Evolutionary conservation across 129 eudicot genomes (phyloP).

Genomic region (Helianthus tuberosus): DNA sequence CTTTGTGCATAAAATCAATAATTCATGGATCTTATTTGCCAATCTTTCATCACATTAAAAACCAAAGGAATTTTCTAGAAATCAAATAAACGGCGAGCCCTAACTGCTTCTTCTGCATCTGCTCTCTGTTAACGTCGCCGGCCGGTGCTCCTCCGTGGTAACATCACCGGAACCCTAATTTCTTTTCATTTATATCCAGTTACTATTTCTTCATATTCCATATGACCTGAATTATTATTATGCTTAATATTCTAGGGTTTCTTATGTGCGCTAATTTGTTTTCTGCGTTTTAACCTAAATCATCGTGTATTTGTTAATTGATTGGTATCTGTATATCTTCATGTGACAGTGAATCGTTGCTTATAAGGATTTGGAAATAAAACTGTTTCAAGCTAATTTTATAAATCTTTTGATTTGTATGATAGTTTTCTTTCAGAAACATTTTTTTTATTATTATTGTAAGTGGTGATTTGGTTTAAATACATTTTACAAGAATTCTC

Average conservation of each 20-base stretch:
- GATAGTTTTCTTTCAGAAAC: not conserved
- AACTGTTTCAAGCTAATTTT: not conserved
- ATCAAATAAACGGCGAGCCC: constrained; percentile 21
- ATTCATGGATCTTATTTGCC: not conserved
- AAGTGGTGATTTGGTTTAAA: not conserved
- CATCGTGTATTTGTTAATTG: not conserved
- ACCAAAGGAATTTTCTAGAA: not conserved
- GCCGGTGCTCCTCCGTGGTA: constrained; percentile 15
- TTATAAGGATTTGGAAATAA: not conserved
- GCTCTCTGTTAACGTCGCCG: constrained; percentile 13
- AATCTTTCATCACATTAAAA: not conserved
- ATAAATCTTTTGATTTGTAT: not conserved
- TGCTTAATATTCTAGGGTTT: constrained; percentile 22
- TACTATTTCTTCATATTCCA: not conserved
- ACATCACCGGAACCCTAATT: constrained; percentile 2
- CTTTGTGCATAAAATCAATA: not conserved
- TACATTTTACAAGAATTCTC: not conserved
- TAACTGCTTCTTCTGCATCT: constrained; percentile 16
- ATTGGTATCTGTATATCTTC: not conserved
- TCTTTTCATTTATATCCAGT: not conserved
- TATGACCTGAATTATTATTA: not conserved
- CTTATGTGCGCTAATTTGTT: constrained; percentile 15
- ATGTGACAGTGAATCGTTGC: not conserved
- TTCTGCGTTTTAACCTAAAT: not conserved
- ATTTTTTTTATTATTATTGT: not conserved